phyloP scores from a whole-genome alignment of 345 rosid species.

The Eutrema yunnanense region DNA sequence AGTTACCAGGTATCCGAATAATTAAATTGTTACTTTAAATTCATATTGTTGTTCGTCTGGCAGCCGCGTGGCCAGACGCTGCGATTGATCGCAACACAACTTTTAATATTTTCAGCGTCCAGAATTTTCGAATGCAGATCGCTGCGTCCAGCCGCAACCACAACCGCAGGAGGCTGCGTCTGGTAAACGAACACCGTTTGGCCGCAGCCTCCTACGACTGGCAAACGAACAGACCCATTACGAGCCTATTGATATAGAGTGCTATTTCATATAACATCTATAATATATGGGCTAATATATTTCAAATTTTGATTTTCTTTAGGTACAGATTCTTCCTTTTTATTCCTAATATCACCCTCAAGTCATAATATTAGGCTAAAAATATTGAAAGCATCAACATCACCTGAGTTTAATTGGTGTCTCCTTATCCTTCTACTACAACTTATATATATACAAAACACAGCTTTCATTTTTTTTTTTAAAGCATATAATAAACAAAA shows the following conservation, averaged over 20 bases:
- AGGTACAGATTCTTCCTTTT: background rate
- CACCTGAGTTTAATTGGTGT: conserved; percentile 14
- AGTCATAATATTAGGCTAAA: too few species aligned
- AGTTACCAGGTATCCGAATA: too few species aligned
- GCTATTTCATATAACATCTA: background rate
- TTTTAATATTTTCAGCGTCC: too few species aligned
- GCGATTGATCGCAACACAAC: too few species aligned
- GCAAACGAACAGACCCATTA: too few species aligned
- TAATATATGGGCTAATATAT: background rate
- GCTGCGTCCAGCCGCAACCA: too few species aligned
- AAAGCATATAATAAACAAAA: background rate
- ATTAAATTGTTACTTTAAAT: background rate
- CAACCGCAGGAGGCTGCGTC: too few species aligned
- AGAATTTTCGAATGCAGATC: too few species aligned
- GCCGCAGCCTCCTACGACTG: too few species aligned
- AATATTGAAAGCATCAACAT: conserved; percentile 11
- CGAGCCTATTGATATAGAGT: background rate
- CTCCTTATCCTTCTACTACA: conserved; percentile 18
- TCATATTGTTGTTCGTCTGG: background rate
- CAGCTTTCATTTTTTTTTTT: conserved; percentile 3
- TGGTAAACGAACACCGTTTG: too few species aligned
- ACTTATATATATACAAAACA: conserved; percentile 14
- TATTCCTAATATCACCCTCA: background rate
- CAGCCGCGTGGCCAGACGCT: too few species aligned
- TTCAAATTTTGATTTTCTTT: background rate